Evolutionary conservation across 495 filamentous ascomycete species (phyloP).

Genomic region (Hyphodiscus hymeniophilus): DNA sequence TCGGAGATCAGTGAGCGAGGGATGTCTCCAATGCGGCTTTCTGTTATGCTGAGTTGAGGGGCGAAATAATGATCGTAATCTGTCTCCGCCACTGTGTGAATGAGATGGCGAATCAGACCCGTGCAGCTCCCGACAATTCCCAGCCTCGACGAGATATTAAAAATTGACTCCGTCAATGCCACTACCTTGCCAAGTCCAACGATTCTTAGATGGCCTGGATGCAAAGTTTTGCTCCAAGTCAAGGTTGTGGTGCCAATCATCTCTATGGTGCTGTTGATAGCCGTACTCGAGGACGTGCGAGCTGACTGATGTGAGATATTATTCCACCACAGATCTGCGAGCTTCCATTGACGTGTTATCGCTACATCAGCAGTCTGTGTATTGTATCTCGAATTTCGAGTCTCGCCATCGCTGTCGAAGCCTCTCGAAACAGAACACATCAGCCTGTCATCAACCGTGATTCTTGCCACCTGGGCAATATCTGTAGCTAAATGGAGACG

Average conservation of each 20-base stretch:
- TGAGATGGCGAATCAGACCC: background rate
- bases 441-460: background rate
- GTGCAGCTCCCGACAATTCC: background rate
- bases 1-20: background rate
- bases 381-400: background rate
- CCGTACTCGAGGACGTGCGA: background rate
- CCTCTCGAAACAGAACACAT: background rate
- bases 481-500: background rate
- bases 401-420: background rate
- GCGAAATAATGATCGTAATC: background rate
- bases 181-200: background rate
- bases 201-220: background rate
- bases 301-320: background rate
- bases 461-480: background rate
- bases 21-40: background rate
- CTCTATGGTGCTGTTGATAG: background rate
- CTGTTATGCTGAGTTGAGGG: background rate
- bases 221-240: background rate
- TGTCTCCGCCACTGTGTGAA: background rate
- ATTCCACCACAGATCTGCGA: background rate
- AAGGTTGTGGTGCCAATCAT: background rate
- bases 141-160: background rate
- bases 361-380: background rate
- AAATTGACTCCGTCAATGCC: background rate
- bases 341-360: background rate